phyloP scores from a whole-genome alignment of 805 yeast genomes.

The Sungouiella blattae region DNA sequence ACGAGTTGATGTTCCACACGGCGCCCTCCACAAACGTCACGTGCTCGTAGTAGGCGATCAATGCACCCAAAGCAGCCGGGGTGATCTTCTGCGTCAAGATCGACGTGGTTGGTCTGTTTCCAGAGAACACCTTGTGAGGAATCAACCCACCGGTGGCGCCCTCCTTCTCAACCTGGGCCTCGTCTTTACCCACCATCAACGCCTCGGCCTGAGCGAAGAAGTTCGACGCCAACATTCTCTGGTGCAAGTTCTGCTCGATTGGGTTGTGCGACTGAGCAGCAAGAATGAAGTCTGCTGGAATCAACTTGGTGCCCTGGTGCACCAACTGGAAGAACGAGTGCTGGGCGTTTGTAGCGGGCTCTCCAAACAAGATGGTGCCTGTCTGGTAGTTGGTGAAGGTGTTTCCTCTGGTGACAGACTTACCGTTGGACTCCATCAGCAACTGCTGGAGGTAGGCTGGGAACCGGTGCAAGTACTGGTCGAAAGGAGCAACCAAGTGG shows the following conservation, averaged over 20 bases:
- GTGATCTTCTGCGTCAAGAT: conserved; percentile 94
- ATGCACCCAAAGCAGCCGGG: conserved; percentile 92
- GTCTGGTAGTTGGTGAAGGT: conserved; percentile 91
- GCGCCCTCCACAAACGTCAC: conserved; percentile 98
- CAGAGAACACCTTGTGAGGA: conserved; percentile 95
- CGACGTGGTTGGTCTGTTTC: conserved; percentile 98
- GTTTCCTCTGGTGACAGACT: conserved; percentile 91
- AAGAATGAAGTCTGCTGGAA: conserved; percentile 93
- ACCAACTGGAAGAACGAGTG: conserved; percentile 99
- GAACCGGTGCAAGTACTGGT: conserved; percentile 98
- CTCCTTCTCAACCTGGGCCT: conserved; percentile 78
- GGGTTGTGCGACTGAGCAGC: conserved; percentile 99
- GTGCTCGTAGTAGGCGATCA: conserved; percentile 97
- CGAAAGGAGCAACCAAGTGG: conserved; percentile 97
- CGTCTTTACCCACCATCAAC: conserved; percentile 91
- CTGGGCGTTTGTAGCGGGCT: conserved; percentile 98
- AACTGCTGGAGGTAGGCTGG: conserved; percentile 98
- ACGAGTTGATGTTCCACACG: conserved; percentile 98
- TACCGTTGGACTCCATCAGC: conserved; percentile 99
- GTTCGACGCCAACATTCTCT: conserved; percentile 97
- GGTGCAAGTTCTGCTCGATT: conserved; percentile 89
- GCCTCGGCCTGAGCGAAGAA: conserved; percentile 99
- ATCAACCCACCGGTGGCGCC: conserved; percentile 83
- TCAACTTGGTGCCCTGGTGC: conserved; percentile 97
- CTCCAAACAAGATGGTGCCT: conserved; percentile 94